phyloP scores from a whole-genome alignment of 2,329 filamentous ascomycete species.

The Neurospora crassa region DNA sequence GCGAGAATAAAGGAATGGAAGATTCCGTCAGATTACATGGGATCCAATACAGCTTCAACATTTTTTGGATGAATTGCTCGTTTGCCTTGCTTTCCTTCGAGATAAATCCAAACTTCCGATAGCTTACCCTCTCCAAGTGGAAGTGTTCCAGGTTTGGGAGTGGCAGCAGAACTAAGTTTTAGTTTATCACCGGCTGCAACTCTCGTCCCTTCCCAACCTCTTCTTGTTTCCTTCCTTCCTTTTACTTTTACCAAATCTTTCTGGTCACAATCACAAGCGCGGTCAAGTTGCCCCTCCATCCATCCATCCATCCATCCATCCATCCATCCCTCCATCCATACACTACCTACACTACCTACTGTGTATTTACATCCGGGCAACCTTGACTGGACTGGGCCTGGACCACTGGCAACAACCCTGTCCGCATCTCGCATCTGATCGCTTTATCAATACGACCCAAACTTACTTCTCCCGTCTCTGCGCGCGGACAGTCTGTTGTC shows the following conservation, averaged over 20 bases:
- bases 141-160: not conserved
- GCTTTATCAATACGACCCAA: not conserved
- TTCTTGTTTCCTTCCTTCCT: too few species aligned
- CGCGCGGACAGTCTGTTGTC: not conserved
- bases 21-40: not conserved
- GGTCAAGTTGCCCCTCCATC: not conserved
- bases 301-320: not conserved
- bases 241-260: not conserved
- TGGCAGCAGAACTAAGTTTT: not conserved
- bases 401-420: not conserved
- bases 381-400: not conserved
- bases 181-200: not conserved
- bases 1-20: not conserved
- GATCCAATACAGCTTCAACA: not conserved
- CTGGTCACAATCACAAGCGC: not conserved
- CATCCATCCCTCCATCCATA: too few species aligned
- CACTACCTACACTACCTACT: too few species aligned
- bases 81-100: not conserved
- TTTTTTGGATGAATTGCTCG: not conserved
- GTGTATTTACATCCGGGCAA: too few species aligned
- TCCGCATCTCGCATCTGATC: not conserved
- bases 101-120: not conserved
- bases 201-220: too few species aligned
- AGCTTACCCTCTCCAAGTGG: not conserved
- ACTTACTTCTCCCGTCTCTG: not conserved